Conservation (phyloP, 345 rosid species). For the Psidium friedrichsthalianum region DNA sequence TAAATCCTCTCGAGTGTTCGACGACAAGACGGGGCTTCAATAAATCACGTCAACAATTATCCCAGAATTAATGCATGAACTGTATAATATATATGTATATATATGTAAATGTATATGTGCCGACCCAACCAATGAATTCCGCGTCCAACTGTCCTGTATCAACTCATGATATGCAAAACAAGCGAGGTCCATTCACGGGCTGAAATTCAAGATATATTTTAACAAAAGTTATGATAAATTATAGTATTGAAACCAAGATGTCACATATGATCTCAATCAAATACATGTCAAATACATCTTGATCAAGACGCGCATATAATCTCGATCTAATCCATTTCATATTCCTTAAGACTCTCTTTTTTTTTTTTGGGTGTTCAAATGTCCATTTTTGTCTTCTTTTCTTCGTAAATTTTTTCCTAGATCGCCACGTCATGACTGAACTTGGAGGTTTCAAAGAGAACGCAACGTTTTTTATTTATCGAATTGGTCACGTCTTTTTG, state of each 20-base stretch:
- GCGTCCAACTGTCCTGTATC: too few relatives aligned
- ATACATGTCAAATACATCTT: background rate
- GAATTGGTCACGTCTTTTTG: background rate
- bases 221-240: accelerated
- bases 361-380: background rate
- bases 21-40: too few relatives aligned
- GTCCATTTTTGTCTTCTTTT: background rate
- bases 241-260: accelerated
- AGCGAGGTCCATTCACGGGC: too few relatives aligned
- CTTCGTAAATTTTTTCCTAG: background rate
- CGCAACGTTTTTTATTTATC: background rate
- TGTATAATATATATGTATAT: too few relatives aligned
- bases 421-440: accelerated
- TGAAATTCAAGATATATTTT: too few relatives aligned
- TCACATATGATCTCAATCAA: background rate
- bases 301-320: background rate
- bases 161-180: too few relatives aligned
- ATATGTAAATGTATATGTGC: too few relatives aligned
- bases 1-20: too few relatives aligned
- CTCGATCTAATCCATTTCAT: background rate
- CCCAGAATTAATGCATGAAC: too few relatives aligned
- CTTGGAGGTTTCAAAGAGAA: background rate
- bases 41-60: too few relatives aligned
- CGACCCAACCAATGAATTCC: too few relatives aligned
- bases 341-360: accelerated